phyloP scores from a whole-genome alignment of 2,329 filamentous ascomycete genomes.

The Aspergillus hortae region DNA sequence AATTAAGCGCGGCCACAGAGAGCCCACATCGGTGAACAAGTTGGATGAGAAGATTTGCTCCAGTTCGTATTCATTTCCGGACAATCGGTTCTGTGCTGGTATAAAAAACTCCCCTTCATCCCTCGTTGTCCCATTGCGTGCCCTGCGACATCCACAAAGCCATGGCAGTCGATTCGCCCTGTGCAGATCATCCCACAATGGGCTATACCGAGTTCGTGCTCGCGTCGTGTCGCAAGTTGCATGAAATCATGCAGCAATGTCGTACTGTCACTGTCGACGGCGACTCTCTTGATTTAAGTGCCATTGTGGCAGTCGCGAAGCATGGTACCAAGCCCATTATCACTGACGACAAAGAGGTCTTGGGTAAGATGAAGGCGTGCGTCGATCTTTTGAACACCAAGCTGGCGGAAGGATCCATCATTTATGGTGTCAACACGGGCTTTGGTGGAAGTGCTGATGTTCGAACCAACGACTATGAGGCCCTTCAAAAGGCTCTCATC shows the following conservation, averaged over 20 bases:
- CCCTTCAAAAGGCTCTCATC: constrained; percentile 45
- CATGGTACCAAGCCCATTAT: not conserved
- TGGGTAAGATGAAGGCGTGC: constrained; percentile 10
- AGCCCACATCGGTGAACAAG: too few species aligned
- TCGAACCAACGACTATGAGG: constrained; percentile 46
- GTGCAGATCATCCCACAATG: not conserved
- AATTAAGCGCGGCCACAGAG: too few species aligned
- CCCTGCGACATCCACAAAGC: not conserved
- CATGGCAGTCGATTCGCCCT: not conserved
- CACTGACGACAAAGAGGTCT: not conserved
- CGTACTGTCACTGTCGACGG: constrained; percentile 7
- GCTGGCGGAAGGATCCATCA: constrained; percentile 9
- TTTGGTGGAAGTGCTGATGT: constrained; percentile 65
- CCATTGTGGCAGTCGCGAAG: constrained; percentile 9
- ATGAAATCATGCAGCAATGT: not conserved
- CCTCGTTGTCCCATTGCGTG: too few species aligned
- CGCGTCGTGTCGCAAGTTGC: not conserved
- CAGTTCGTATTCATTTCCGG: too few species aligned
- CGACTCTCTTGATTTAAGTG: constrained; percentile 6
- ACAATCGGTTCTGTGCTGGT: too few species aligned
- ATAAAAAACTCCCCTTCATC: too few species aligned
- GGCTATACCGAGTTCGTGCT: not conserved
- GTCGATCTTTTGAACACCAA: constrained; percentile 11
- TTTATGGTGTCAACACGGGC: constrained; percentile 59
- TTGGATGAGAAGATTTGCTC: too few species aligned